These are phyloP conservation scores for Agaricus sinodeliciosus DNA, from an alignment of 768 basidiomycete species.

Conservation along the genomic window DNA sequence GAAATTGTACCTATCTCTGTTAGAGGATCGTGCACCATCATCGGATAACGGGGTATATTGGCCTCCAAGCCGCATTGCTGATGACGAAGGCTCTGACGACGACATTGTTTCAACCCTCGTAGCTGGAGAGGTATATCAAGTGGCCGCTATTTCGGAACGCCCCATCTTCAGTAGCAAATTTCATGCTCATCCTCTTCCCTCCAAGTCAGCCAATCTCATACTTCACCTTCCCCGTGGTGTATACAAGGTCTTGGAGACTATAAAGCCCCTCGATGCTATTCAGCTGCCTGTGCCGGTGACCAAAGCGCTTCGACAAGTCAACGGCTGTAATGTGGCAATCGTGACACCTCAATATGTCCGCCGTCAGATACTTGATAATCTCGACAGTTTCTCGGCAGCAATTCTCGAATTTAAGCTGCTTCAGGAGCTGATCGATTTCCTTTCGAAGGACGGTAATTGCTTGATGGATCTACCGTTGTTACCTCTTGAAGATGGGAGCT, in stretches of 20 bases:
- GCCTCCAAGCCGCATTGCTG: constrained; percentile 20
- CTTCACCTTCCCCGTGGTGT: neutral
- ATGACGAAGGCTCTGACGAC: constrained; percentile 10
- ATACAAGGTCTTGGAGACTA: neutral
- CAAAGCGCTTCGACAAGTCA: neutral
- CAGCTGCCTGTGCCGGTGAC: constrained; percentile 1
- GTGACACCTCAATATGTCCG: constrained; percentile 5
- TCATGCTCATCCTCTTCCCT: neutral
- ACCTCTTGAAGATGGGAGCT: constrained; percentile 27
- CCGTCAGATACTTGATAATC: neutral
- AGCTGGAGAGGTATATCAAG: constrained; percentile 1
- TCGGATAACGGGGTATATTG: constrained; percentile 26
- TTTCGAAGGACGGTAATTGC: constrained; percentile 14
- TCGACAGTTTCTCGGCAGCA: constrained; percentile 6
- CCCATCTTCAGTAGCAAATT: constrained; percentile 8
- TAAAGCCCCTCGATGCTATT: neutral
- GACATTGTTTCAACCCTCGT: constrained; percentile 7
- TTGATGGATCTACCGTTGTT: constrained; percentile 28
- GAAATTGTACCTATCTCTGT: constrained; percentile 30
- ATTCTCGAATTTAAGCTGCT: constrained; percentile 20
- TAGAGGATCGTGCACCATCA: constrained; percentile 21
- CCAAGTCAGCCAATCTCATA: constrained; percentile 4
- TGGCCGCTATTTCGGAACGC: neutral
- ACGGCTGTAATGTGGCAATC: neutral
- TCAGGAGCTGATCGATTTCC: constrained; percentile 21